Conservation (phyloP, 768 basidiomycete species). For the Candolleomyces eurysporus region DNA sequence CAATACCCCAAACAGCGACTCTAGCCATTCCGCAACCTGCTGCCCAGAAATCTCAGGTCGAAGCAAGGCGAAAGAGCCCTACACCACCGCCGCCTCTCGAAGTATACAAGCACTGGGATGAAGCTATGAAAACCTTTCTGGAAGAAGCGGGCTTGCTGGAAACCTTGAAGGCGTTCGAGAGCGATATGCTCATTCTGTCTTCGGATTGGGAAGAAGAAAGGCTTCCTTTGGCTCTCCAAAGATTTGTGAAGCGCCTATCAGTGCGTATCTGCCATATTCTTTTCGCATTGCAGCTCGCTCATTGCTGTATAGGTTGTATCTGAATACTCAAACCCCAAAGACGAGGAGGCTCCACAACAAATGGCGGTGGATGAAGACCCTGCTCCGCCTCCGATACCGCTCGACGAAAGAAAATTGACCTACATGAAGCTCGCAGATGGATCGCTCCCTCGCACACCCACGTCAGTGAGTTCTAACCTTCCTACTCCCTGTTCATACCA, state of each 20-base stretch:
- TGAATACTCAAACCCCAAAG: constrained; percentile 14
- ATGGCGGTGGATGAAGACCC: neutral
- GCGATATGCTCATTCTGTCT: constrained; percentile 73
- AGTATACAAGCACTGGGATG: constrained; percentile 62
- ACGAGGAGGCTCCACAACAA: constrained; percentile 14
- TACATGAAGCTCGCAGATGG: constrained; percentile 49
- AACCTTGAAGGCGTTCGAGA: constrained; percentile 59
- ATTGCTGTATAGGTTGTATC: constrained; percentile 12
- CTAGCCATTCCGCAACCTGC: neutral
- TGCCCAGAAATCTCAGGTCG: neutral
- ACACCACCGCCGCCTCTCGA: constrained; percentile 17
- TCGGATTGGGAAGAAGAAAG: constrained; percentile 57
- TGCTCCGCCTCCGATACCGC: constrained; percentile 16
- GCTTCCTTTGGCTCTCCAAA: constrained; percentile 57
- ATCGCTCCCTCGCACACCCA: constrained; percentile 48
- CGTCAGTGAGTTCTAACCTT: constrained; percentile 47
- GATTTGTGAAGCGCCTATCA: constrained; percentile 25
- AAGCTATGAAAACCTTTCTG: constrained; percentile 53
- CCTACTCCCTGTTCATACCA: constrained; percentile 4
- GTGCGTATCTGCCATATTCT: neutral
- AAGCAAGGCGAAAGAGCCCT: neutral
- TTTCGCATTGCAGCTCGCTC: constrained; percentile 14
- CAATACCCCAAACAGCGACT: neutral
- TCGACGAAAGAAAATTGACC: constrained; percentile 71
- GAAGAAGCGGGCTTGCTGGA: constrained; percentile 53